Conservation (phyloP, 116 monocot genomes). For the Trichopus zeylanicus region DNA sequence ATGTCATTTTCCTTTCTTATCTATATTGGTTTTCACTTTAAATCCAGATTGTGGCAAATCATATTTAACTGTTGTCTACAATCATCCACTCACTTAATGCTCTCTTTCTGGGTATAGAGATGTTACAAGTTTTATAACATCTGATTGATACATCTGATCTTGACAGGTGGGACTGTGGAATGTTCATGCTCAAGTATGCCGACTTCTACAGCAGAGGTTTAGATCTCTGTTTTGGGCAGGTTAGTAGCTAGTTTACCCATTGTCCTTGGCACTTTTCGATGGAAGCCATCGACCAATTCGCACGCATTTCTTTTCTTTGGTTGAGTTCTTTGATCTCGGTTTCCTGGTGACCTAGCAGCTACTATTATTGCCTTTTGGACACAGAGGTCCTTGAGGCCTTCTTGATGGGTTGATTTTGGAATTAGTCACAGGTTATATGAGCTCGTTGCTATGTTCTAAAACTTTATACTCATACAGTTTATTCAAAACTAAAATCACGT, state of each 20-base stretch:
- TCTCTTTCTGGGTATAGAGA: no score
- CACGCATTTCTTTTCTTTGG: not conserved
- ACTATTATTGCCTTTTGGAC: no score
- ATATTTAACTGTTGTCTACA: no score
- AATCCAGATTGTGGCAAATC: no score
- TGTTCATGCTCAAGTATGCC: slow-evolving; percentile 89
- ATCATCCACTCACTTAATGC: no score
- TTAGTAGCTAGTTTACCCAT: slow-evolving; percentile 7
- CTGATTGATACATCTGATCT: not conserved
- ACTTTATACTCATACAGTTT: no score
- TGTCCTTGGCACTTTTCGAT: not conserved
- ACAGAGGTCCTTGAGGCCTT: not conserved
- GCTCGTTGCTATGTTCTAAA: no score
- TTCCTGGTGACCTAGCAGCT: not conserved
- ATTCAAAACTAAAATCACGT: no score
- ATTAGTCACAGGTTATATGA: not conserved
- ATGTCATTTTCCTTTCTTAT: no score
- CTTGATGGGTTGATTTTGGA: not conserved
- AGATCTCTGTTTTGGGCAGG: slow-evolving; percentile 52
- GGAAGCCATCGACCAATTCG: not conserved
- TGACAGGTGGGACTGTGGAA: slow-evolving; percentile 75
- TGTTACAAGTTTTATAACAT: not conserved
- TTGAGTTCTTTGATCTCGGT: not conserved
- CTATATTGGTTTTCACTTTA: no score
- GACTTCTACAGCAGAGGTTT: slow-evolving; percentile 76